Evolutionary conservation across 1,284 basidiomycete genomes (phyloP).

Genomic region (Irpex sp.): DNA sequence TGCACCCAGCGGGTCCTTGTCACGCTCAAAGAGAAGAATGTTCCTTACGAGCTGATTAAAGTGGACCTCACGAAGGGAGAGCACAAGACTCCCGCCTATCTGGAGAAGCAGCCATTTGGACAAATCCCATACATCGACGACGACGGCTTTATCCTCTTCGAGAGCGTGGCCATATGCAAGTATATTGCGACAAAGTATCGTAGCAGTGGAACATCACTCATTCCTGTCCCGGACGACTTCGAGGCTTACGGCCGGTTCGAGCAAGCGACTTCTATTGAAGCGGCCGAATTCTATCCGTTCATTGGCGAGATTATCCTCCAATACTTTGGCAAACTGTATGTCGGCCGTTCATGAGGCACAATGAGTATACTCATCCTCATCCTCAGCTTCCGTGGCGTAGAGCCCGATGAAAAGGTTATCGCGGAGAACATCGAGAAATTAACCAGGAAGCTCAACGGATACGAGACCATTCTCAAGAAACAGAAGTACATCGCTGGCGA

Average conservation of each 20-base stretch:
- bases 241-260: neutral
- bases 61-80: constrained; percentile 41
- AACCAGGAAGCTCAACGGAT: neutral
- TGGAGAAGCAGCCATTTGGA: constrained; percentile 59
- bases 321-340: neutral
- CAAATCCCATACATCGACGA: constrained; percentile 63
- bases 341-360: neutral
- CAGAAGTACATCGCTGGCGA: neutral
- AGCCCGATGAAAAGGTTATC: neutral
- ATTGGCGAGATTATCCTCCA: neutral
- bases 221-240: neutral
- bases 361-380: neutral
- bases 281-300: neutral
- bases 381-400: neutral
- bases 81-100: constrained; percentile 43
- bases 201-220: neutral
- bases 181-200: constrained; percentile 34
- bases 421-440: neutral
- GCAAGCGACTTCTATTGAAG: neutral
- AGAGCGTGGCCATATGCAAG: constrained; percentile 51
- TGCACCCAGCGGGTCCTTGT: constrained; percentile 44
- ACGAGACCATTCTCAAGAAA: neutral
- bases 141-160: constrained; percentile 43
- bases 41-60: constrained; percentile 46
- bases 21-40: constrained; percentile 46